A percentile compares a stretch with the other conserved stretches of the same genome.
These are phyloP conservation scores for Paratrypanosoma confusum DNA, from an alignment of 208 protist species.

Conservation along the genomic window DNA sequence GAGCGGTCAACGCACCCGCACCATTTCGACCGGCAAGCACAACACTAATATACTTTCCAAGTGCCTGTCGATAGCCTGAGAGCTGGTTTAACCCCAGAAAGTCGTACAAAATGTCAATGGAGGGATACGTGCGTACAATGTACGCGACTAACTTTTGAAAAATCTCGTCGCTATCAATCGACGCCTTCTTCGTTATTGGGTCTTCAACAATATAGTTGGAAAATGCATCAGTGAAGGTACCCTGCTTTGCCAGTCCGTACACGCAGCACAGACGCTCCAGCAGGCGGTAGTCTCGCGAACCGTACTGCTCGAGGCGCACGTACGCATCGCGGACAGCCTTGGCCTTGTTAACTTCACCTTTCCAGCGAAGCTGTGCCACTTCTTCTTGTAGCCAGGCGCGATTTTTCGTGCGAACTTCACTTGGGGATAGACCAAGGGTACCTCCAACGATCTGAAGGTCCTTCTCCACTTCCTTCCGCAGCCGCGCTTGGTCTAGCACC, in stretches of 20 bases:
- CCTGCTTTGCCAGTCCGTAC: constrained; percentile 61
- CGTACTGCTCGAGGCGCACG: constrained; percentile 62
- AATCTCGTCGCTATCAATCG: constrained; percentile 37
- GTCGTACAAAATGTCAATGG: constrained; percentile 70
- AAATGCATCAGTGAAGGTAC: constrained; percentile 72
- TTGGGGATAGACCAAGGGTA: constrained; percentile 27
- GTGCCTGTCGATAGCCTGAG: constrained; percentile 47
- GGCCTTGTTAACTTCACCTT: constrained; percentile 72
- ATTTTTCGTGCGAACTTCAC: constrained; percentile 44
- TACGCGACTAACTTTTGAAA: constrained; percentile 46
- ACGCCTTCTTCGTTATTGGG: constrained; percentile 23
- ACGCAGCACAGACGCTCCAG: constrained; percentile 74
- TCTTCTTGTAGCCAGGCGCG: constrained; percentile 70
- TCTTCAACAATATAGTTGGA: constrained; percentile 64
- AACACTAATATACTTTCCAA: constrained; percentile 35
- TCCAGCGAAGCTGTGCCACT: constrained; percentile 65
- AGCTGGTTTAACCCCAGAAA: constrained; percentile 73
- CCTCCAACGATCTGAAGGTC: constrained; percentile 38
- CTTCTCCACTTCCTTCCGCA: constrained; percentile 18
- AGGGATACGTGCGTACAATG: constrained; percentile 45
- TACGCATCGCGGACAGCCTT: constrained; percentile 74
- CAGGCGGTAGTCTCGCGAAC: constrained; percentile 48
- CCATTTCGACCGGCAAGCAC: constrained; percentile 21
- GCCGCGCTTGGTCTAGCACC: constrained; percentile 30
- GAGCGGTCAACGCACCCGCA: too few species aligned